Conservation (phyloP, 2,329 filamentous ascomycete genomes). For the Hypoxylon sp. region DNA sequence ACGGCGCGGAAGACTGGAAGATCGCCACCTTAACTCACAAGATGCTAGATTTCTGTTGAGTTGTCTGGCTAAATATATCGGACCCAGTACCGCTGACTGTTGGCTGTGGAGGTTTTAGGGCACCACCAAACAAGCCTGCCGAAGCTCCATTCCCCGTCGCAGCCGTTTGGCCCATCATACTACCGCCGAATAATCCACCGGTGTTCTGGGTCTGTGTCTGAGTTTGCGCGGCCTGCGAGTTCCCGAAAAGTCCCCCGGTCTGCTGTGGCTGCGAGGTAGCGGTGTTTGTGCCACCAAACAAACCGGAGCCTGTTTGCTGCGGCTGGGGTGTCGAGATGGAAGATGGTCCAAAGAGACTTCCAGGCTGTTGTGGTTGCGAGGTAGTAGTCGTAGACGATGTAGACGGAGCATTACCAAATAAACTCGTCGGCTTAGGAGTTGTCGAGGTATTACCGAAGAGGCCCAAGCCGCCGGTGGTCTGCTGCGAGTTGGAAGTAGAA, state of each 20-base stretch:
- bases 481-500: slow-evolving; percentile 45
- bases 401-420: slow-evolving; percentile 53
- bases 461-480: slow-evolving; percentile 35
- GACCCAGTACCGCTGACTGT: slow-evolving; percentile 29
- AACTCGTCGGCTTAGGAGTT: slow-evolving; percentile 49
- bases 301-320: slow-evolving; percentile 42
- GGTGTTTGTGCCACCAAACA: slow-evolving; percentile 46
- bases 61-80: slow-evolving; percentile 44
- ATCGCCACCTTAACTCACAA: slow-evolving; percentile 51
- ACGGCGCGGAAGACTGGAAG: background rate
- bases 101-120: slow-evolving; percentile 44
- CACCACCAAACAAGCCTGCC: slow-evolving; percentile 44
- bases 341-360: slow-evolving; percentile 55
- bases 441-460: slow-evolving; percentile 47
- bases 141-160: slow-evolving; percentile 30
- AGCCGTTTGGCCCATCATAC: slow-evolving; percentile 39
- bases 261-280: slow-evolving; percentile 46
- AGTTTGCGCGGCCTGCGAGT: slow-evolving; percentile 36
- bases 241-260: slow-evolving; percentile 47
- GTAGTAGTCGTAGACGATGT: slow-evolving; percentile 43
- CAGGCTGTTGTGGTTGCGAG: slow-evolving; percentile 53
- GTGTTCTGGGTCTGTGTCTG: slow-evolving; percentile 42
- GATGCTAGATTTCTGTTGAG: slow-evolving; percentile 49
- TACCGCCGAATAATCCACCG: slow-evolving; percentile 50
- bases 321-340: slow-evolving; percentile 48